phyloP scores from a whole-genome alignment of 192 early-diverging fungal genomes.

The Gamsiella multidivaricata region DNA sequence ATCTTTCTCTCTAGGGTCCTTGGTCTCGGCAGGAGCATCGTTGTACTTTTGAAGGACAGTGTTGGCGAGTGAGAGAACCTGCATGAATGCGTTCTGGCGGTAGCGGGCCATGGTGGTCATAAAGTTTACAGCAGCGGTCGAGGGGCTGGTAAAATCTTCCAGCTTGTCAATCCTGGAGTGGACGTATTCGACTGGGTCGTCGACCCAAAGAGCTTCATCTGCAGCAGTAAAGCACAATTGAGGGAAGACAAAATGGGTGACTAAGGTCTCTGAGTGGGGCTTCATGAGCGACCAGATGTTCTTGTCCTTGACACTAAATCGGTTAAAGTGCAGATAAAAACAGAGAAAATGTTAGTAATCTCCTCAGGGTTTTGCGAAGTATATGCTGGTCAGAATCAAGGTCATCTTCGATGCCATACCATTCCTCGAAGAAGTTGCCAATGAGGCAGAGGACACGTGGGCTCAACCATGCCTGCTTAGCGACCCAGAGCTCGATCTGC shows the following conservation, averaged over 20 bases:
- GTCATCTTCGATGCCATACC: conserved; percentile 49
- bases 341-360: neutral
- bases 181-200: conserved; percentile 94
- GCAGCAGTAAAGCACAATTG: conserved; percentile 87
- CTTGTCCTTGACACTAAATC: conserved; percentile 82
- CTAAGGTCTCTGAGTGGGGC: conserved; percentile 81
- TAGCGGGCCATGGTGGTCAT: conserved; percentile 82
- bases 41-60: conserved; percentile 74
- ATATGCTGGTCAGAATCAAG: neutral
- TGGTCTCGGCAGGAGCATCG: conserved; percentile 71
- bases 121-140: conserved; percentile 78
- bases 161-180: conserved; percentile 76
- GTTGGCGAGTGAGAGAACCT: conserved; percentile 86
- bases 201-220: conserved; percentile 91
- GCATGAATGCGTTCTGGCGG: conserved; percentile 84
- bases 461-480: conserved; percentile 78
- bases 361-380: too few relatives aligned
- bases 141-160: conserved; percentile 88
- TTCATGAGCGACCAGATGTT: conserved; percentile 91
- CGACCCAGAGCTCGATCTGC: conserved; percentile 81
- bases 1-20: conserved; percentile 85
- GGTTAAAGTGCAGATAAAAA: neutral
- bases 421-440: conserved; percentile 81
- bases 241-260: conserved; percentile 92
- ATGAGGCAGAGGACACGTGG: conserved; percentile 75